Percentiles rank a stretch among this genome's conserved stretches.
phyloP scores from a whole-genome alignment of 2,329 filamentous ascomycete species.

The Aspergillus tubingensis region DNA sequence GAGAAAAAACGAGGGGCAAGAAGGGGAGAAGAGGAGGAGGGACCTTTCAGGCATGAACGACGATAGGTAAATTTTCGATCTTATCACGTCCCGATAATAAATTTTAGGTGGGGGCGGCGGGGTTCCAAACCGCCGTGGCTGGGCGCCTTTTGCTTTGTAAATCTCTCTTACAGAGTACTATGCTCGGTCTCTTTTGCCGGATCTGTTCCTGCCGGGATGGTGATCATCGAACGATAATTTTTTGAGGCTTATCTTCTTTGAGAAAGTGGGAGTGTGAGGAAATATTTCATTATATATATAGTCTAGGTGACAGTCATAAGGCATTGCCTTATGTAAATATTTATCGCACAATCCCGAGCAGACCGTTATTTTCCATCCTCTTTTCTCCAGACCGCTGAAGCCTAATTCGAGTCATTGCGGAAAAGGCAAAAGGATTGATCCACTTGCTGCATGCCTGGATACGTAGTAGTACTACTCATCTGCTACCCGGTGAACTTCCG shows the following conservation, averaged over 20 bases:
- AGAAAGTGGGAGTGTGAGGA: too few species aligned
- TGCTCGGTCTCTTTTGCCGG: not conserved
- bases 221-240: not conserved
- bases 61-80: conserved; percentile 32
- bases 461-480: not conserved
- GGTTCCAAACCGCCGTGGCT: conserved; percentile 21
- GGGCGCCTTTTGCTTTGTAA: conserved; percentile 18
- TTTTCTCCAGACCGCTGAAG: not conserved
- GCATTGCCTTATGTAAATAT: not conserved
- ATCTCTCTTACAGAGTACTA: not conserved
- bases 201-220: conserved; percentile 5
- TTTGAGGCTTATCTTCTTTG: too few species aligned
- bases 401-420: not conserved
- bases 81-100: conserved; percentile 37
- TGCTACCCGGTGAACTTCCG: not conserved
- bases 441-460: not conserved
- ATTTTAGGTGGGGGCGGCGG: conserved; percentile 42
- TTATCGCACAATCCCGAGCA: not conserved
- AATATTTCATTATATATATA: too few species aligned
- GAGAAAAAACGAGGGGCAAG: not conserved
- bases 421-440: not conserved
- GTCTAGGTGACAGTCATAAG: too few species aligned
- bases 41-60: not conserved
- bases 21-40: not conserved
- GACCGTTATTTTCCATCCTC: too few species aligned